phyloP scores from a whole-genome alignment of 495 filamentous ascomycete genomes.

The Penicilliopsis zonata region DNA sequence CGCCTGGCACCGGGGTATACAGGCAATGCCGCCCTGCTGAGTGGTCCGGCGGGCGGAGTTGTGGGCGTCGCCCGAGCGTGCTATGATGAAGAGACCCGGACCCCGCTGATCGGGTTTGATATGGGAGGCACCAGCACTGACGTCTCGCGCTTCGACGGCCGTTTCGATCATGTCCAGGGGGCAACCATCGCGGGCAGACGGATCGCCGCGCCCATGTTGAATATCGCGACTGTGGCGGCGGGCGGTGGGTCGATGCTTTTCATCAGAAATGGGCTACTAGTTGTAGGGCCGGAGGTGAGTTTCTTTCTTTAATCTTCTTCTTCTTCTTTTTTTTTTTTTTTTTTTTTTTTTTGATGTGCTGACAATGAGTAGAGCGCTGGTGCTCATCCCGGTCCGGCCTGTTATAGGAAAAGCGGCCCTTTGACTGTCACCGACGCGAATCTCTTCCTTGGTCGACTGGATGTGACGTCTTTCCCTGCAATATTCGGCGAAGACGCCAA shows the following conservation, averaged over 20 bases:
- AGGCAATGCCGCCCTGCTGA: constrained; percentile 39
- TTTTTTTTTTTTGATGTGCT: too few species aligned
- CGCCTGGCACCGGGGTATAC: constrained; percentile 35
- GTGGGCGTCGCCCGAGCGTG: constrained; percentile 85
- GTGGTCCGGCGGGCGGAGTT: constrained; percentile 50
- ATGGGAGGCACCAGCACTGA: constrained; percentile 92
- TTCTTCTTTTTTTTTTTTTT: too few species aligned
- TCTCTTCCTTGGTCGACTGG: constrained; percentile 67
- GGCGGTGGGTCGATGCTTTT: constrained; percentile 78
- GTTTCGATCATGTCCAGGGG: constrained; percentile 90
- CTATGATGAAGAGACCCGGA: constrained; percentile 67
- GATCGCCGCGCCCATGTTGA: constrained; percentile 83
- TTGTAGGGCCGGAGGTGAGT: constrained; percentile 90
- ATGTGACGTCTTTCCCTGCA: constrained; percentile 87
- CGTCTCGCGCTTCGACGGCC: constrained; percentile 65
- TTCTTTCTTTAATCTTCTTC: too few species aligned
- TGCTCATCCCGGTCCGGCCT: constrained; percentile 82
- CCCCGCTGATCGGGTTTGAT: constrained; percentile 86
- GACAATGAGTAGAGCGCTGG: too few species aligned
- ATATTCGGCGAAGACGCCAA: constrained; percentile 84
- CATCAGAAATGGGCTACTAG: constrained; percentile 76
- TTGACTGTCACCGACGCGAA: constrained; percentile 90
- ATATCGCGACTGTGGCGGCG: constrained; percentile 95
- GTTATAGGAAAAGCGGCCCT: constrained; percentile 84
- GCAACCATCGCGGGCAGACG: constrained; percentile 89